Evolutionary conservation across 352 stramenopile species (phyloP), one percentile per base, ranked within the genome.

Genomic region (Phytophthora niederhauseri): DNA sequence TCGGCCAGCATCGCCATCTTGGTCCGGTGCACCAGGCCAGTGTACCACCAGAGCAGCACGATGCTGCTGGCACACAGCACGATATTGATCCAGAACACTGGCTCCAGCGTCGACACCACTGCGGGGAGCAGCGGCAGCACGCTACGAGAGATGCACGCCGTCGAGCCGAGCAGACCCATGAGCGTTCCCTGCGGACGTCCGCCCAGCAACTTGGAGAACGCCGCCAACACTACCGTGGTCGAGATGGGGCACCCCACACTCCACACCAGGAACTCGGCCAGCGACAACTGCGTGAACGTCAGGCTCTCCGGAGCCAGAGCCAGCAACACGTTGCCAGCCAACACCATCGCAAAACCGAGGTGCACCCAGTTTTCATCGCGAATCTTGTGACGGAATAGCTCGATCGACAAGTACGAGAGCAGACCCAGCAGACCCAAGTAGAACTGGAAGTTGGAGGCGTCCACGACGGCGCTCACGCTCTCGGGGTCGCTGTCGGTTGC

Each of bases 401-500:
- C 83, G 28, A 93, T 92, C 41, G 84, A 76, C 22, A 92, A 85
- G 64, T 93, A 93, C 20, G 81, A 81, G 26, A 93, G 45, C 30
- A 93, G 63, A 2, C 85, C 85, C 14, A 93, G 61, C 28, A 91
- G 57, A 5, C 85, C 85, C 8, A 92, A 61, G 59, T 93, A 89
- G 52, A 93, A 92, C 72, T 93, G 85, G 68, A 91, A 93, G 30
- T 89, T 91, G n/a, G 85, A 92, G 2, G 85, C 84, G 14, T 70
- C 73, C 49, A 89, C 61, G 12, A 93, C 81, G 0, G 78, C 75
- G 8, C 68, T 77, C 9, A 78, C 66, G 46, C 78, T 88, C 1
- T 72, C 62, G 0, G 84, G 80, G 28, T 87, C 82, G 49, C 80
- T 82, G 15, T 72, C 80, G 20, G 82, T 91, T 19, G 88, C 81